Evolutionary conservation across 805 yeast genomes (phyloP), one percentile per base, ranked within the genome.

Genomic region (Sugiyamaella mastotermitis): DNA sequence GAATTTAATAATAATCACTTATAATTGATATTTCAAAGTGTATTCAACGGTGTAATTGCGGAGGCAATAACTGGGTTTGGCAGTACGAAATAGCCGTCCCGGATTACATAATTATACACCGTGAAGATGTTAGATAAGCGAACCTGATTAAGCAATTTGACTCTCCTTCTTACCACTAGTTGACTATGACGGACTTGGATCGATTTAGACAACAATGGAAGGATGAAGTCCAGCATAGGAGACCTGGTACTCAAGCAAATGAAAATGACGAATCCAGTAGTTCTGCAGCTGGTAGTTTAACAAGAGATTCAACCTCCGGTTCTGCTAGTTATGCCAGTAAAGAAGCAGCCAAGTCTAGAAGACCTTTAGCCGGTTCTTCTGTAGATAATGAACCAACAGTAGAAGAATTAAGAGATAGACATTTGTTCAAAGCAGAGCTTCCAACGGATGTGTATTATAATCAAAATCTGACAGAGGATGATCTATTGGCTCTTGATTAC

Each of bases 401-500:
- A 7, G 14, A n/a, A 9, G n/a, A 9, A 7, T 27, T 11, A 31
- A 18, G 22, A 8, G 21, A 17, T 5, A 10, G 15, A n/a, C 13
- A 6, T 20, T 10, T 20, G 21, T 18, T 46, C 38, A 31, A 34
- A 20, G 47, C 45, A 4, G 38, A 40, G 15, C 34, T 51, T 27
- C 45, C 49, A 16, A 13, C 35, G 31, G 39, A 35, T 40, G 38
- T 47, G 15, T 40, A 39, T 39, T 15, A 40, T 37, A 37, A 41
- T 35, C 35, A 35, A 21, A 19, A 22, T 14, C 37, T 38, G 33
- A 33, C 42, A 20, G 38, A 19, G 31, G 19, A n/a, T 20, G 51
- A 43, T 30, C 31, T 37, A 33, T 61, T 63, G 33, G 94, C 95
- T 2, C 61, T 85, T 29, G 67, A 65, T 36, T 61, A 74, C 16